phyloP scores from a whole-genome alignment of 2,329 filamentous ascomycete genomes.

The Colletotrichum viniferum region DNA sequence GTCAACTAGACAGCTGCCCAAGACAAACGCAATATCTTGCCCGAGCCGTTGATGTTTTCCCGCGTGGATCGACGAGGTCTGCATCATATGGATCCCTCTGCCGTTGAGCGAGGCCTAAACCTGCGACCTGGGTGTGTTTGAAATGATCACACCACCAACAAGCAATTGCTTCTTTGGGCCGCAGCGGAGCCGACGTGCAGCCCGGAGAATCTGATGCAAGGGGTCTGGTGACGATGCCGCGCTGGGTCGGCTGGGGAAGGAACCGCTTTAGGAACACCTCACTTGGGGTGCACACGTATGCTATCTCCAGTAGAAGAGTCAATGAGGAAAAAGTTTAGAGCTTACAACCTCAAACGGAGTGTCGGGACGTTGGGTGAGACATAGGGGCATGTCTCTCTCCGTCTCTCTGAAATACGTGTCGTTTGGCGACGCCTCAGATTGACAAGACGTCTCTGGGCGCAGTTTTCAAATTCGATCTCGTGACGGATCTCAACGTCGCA shows the following conservation, averaged over 20 bases:
- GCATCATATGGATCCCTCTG: not conserved
- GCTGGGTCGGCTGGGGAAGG: not conserved
- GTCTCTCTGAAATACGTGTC: not conserved
- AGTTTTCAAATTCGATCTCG: not conserved
- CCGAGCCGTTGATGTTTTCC: not conserved
- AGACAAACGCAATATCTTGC: not conserved
- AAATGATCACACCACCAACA: not conserved
- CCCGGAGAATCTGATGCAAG: not conserved
- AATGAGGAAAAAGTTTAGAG: not conserved
- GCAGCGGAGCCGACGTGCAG: not conserved
- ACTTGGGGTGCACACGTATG: not conserved
- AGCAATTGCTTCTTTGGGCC: not conserved
- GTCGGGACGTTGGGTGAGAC: not conserved
- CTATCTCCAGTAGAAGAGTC: not conserved
- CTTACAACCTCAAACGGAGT: not conserved
- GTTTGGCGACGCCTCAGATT: not conserved
- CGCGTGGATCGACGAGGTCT: not conserved
- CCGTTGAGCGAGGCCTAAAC: not conserved
- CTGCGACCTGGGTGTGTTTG: not conserved
- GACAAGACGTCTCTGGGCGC: not conserved
- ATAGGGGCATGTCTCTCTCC: not conserved
- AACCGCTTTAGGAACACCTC: not conserved
- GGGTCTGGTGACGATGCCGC: slow-evolving; percentile 7
- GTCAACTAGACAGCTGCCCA: not conserved
- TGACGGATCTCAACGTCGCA: not conserved